Percentiles rank a stretch among this genome's conserved stretches.
Evolutionary conservation across 2,329 filamentous ascomycete species (phyloP).

Genomic region (Diaporthe nobilis): DNA sequence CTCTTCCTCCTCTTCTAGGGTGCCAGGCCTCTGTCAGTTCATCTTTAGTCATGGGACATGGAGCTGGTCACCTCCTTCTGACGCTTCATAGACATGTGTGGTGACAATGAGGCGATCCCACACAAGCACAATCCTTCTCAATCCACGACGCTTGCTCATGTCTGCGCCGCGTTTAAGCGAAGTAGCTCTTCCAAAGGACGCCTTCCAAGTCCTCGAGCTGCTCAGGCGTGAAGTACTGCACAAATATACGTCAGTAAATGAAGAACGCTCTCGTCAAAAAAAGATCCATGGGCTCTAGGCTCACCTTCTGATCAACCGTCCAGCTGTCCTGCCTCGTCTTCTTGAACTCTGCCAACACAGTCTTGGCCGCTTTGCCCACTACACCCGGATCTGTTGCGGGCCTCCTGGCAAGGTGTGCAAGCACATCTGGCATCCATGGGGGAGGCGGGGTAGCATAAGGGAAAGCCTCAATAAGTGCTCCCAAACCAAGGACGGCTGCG

Average conservation of each 20-base stretch:
- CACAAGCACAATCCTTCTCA: not conserved
- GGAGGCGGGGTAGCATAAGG: conserved; percentile 96
- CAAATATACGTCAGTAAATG: conserved; percentile 47
- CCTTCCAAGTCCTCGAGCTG: conserved; percentile 96
- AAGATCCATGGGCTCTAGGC: conserved; percentile 47
- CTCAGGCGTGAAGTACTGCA: conserved; percentile 85
- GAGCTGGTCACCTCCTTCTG: not conserved
- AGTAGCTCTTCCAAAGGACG: conserved; percentile 99
- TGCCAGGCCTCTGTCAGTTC: not conserved
- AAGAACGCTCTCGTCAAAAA: not conserved
- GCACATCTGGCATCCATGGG: conserved; percentile 91
- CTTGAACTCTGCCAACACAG: conserved; percentile 96
- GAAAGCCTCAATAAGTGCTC: conserved; percentile 93
- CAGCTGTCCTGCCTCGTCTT: conserved; percentile 99
- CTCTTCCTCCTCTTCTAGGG: not conserved
- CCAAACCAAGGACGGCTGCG: conserved; percentile 91
- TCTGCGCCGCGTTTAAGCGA: conserved; percentile 72
- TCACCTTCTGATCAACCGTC: conserved; percentile 97
- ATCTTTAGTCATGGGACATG: not conserved
- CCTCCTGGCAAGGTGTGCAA: conserved; percentile 86
- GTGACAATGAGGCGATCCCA: not conserved
- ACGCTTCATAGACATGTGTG: not conserved
- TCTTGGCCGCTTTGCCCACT: conserved; percentile 96
- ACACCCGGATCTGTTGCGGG: conserved; percentile 92
- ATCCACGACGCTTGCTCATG: too few relatives aligned